Conservation (phyloP, 2,329 filamentous ascomycete species). For the Xylaria sp. region DNA sequence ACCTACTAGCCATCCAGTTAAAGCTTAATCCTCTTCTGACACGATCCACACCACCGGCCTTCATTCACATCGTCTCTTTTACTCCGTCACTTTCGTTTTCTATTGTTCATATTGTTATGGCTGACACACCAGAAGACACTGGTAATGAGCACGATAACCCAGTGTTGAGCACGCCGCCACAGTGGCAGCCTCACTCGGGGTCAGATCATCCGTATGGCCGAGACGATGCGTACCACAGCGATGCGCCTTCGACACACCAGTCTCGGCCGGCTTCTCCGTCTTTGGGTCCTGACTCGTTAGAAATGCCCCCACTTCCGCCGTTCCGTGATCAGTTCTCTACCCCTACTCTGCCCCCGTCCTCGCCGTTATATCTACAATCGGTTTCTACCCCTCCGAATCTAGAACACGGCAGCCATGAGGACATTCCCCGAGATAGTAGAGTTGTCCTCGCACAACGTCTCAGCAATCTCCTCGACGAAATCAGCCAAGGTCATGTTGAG, state of each 20-base stretch:
- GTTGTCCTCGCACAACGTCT: constrained; percentile 54
- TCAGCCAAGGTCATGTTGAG: constrained; percentile 34
- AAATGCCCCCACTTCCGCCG: constrained; percentile 39
- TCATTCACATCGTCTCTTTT: constrained; percentile 4
- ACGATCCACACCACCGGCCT: no score
- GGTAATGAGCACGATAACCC: constrained; percentile 32
- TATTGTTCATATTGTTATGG: constrained; percentile 24
- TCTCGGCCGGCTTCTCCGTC: constrained; percentile 38
- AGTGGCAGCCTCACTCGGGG: constrained; percentile 14
- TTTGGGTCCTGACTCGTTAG: constrained; percentile 35
- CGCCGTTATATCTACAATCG: constrained; percentile 31
- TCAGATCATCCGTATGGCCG: constrained; percentile 18
- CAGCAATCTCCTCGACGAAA: constrained; percentile 35
- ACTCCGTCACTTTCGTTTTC: constrained; percentile 7
- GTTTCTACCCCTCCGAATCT: constrained; percentile 28
- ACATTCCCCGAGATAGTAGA: constrained; percentile 45
- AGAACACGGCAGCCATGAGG: constrained; percentile 29
- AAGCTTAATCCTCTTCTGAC: no score
- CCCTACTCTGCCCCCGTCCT: constrained; percentile 27
- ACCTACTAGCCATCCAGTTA: neutral
- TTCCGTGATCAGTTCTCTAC: constrained; percentile 35
- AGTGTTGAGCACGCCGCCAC: constrained; percentile 32
- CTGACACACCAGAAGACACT: constrained; percentile 29
- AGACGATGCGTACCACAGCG: constrained; percentile 19
- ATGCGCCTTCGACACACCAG: constrained; percentile 24